Evolutionary conservation across 1,284 basidiomycete genomes (phyloP), one percentile per base, ranked within the genome.

Genomic region (Ustilago bromivora): DNA sequence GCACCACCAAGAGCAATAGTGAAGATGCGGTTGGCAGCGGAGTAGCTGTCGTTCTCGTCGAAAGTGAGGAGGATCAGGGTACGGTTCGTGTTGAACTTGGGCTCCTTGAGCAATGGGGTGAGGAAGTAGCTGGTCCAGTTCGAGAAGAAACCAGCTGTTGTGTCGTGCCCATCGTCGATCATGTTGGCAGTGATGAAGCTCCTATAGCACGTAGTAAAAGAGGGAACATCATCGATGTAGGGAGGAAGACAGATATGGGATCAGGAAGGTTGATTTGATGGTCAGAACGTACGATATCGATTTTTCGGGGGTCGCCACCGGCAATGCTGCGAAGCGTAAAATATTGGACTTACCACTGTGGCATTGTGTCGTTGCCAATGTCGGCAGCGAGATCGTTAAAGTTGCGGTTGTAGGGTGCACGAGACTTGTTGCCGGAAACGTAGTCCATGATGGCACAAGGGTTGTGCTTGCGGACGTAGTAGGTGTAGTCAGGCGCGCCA

Each of bases 121-220:
- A 92, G 87, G 88, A 89, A 92, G 80, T 87, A 90, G 49, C 85
- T 75, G 35, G 91, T 85, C 89, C 89, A 92, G 28, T 86, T 79
- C 12, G 86, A 87, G 34, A 88, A 86, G 76, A 89, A 17, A 90
- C 90, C 19, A 88, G 65, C 51, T 32, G 88, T 88, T 9, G 91
- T 91, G 83, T 92, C 91, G 76, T 92, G 80, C 0, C 87, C 90
- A 78, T 91, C 90, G 83, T 89, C 87, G 35, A 88, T 88, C 59
- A 91, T 82, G 84, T 91, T 92, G n/a, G 91, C 91, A 0, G 91
- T 92, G 61, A 92, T 86, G 80, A 90, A 92, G 35, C 87, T 82
- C 90, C 90, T 46, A 32, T 15, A 32, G 31, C 35, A 23, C 11
- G 19, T 15, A 38, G 11, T 6, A 0, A 3, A 38, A 23, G 23